These are phyloP conservation scores for Thalassiosira gravida DNA, from an alignment of 352 stramenopile species.

Conservation along the genomic window DNA sequence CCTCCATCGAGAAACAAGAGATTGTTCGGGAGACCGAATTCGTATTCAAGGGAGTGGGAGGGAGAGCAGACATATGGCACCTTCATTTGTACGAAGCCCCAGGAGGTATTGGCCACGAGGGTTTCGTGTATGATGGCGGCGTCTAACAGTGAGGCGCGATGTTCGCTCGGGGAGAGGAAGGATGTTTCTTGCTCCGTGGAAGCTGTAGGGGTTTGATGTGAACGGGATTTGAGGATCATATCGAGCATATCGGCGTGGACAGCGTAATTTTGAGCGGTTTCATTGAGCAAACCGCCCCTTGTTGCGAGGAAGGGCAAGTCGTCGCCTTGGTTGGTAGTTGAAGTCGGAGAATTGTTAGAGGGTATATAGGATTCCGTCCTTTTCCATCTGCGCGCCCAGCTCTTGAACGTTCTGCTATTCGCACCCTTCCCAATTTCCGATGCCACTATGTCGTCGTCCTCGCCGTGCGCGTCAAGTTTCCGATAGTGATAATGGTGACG, in stretches of 20 bases:
- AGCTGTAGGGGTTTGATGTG: no score
- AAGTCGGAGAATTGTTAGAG: conserved; percentile 11
- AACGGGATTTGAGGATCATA: conserved; percentile 32
- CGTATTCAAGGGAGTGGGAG: conserved; percentile 40
- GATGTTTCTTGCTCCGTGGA: not conserved
- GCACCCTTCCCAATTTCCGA: no score
- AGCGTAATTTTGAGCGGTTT: not conserved
- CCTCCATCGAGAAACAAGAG: conserved; percentile 60
- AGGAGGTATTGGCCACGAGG: conserved; percentile 59
- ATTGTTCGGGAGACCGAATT: conserved; percentile 55
- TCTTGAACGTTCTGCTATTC: no score
- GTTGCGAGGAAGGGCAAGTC: no score
- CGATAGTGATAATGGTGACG: conserved; percentile 23
- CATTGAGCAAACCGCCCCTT: no score
- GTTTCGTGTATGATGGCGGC: conserved; percentile 44
- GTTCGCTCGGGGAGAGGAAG: not conserved
- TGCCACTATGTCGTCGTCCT: no score
- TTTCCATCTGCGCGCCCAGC: no score
- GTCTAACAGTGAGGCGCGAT: conserved; percentile 18
- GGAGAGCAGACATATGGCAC: conserved; percentile 44
- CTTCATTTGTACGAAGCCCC: conserved; percentile 64
- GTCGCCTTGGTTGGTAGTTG: conserved; percentile 2
- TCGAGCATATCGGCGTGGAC: conserved; percentile 33
- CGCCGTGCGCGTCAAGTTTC: not conserved
- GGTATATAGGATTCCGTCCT: no score